Evolutionary conservation across 1,284 basidiomycete genomes (phyloP), one percentile per base, ranked within the genome.

Genomic region (Ceratobasidium sp.): DNA sequence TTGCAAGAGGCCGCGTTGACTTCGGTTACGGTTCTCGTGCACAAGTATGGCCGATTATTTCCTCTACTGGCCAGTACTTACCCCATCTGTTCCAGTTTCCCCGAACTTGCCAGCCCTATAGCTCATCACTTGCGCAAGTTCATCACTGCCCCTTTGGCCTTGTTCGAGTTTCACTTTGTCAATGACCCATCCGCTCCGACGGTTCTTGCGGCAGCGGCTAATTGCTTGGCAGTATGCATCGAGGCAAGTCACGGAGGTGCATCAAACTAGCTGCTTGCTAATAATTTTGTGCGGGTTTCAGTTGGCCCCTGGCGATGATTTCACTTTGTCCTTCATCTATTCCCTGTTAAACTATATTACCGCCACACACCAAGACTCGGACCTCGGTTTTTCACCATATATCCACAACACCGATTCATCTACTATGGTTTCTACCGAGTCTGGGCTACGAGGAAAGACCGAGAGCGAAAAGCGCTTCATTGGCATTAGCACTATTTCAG

Each of bases 301-400:
- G 92, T 84, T 94, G 73, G 90, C 93, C 14, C 91, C 93, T 7
- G 93, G 93, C 71, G 94, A 97, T 78, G 95, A 97, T 81, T 88
- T 96, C 59, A 88, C 96, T 79, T 92, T 96, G 86, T 98, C 96
- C 1, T 95, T 95, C 78, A 93, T 98, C 89, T 98, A 98, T 82
- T 96, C 95, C 9, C 87, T 98, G 16, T 86, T 98, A 76, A 98
- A 98, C 80, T 93, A 94, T 80, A 91, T 98, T 74, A 89, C 92
- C 1, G 89, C 89, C 46, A 92, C 90, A 19, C 93, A 88, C 83
- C 91, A 91, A 81, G 94, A 90, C 72, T 86, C 89, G 51, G 86
- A 87, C 49, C 74, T 77, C 19, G 79, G 79, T 29, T 78, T 78
- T n/a, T 83, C 85, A 29, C 81, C 87, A 8, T 83, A 84, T 74